Percentiles rank a stretch among this genome's conserved stretches.
phyloP scores from a whole-genome alignment of 345 rosid species.

The Eucalyptus erythrocorys region DNA sequence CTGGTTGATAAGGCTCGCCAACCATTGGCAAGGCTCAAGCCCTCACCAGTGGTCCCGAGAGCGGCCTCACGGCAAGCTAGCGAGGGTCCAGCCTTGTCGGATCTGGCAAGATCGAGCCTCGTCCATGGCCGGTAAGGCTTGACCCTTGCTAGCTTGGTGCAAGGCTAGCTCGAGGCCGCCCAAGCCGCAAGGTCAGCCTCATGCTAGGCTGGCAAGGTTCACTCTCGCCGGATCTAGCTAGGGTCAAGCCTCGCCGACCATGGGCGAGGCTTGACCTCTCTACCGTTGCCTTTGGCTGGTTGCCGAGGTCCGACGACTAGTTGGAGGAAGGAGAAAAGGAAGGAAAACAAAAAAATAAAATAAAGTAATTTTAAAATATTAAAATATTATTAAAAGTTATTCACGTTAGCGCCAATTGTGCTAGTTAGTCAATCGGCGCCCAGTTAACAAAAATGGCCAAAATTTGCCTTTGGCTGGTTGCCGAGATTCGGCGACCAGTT shows the following conservation, averaged over 20 bases:
- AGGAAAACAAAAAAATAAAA: accelerated
- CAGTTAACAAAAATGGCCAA: too few relatives aligned
- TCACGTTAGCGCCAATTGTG: accelerated
- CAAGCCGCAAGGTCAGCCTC: accelerated
- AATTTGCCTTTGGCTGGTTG: accelerated
- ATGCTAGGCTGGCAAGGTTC: accelerated
- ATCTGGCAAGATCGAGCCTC: too few relatives aligned
- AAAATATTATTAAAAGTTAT: too few relatives aligned
- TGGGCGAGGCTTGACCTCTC: too few relatives aligned
- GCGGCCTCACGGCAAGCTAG: accelerated
- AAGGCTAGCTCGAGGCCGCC: accelerated
- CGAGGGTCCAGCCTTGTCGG: too few relatives aligned
- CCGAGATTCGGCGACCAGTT: accelerated
- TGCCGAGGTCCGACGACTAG: accelerated
- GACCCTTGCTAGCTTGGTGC: accelerated
- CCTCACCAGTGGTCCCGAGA: accelerated
- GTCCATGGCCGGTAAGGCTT: accelerated
- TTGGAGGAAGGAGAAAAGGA: too few relatives aligned
- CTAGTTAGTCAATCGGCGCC: accelerated
- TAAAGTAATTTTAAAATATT: accelerated
- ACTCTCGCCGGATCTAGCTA: accelerated
- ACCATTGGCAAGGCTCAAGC: too few relatives aligned
- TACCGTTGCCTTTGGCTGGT: accelerated
- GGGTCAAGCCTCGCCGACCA: accelerated
- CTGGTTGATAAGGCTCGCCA: accelerated